Base-by-base conservation (phyloP, 2,329 filamentous ascomycete genomes). In the Macrophomina tecta region DNA sequence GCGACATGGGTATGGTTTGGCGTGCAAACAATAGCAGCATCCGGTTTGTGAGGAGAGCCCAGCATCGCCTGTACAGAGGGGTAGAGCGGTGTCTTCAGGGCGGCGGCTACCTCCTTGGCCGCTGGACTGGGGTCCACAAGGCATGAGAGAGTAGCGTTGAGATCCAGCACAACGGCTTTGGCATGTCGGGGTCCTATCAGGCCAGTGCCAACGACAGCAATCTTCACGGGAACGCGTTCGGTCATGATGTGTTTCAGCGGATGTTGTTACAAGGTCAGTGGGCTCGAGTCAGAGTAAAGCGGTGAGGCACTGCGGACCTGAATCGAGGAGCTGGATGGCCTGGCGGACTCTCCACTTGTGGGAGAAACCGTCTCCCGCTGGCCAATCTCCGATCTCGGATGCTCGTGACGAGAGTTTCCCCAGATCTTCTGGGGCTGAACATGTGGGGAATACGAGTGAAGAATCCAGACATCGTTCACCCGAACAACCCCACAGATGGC, bases 1-100 rank as follows among this genome's bases (percentile, higher is more conserved):
- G 82, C 60, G 4, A 86, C 85, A 67, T 89, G 86, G 0, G 84
- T 87, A 70, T 84, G 80, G 70, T 88, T 89, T 2, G 86, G 86
- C 0, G 86, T 88, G 78, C 86, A 87, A 58, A 88, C 81, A 48
- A 88, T 83, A 28, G 85, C 85, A 42, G 82, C 85, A 58, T 86
- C 81, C 11, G 85, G 84, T n/a, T 76, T 78, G 51, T 74, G 49
- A 0, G 28, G 40, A 0, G 78, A 80, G 5, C 73, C 69, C 0
- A 88, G 71, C 68, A 88, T 79, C 0, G 77, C 75, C 2, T 78
- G 61, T 2, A 87, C 74, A 4, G 82, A 79, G 1, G 72, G 23
- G 69, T 78, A 84, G 65, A 80, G 73, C 6, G 73, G 75, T 9
- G 81, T 81, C 28, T 77, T 63, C 5, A 84, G 75, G 8, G 73